Conservation (phyloP, 805 yeast species). For the Ascoidea asiatica region DNA sequence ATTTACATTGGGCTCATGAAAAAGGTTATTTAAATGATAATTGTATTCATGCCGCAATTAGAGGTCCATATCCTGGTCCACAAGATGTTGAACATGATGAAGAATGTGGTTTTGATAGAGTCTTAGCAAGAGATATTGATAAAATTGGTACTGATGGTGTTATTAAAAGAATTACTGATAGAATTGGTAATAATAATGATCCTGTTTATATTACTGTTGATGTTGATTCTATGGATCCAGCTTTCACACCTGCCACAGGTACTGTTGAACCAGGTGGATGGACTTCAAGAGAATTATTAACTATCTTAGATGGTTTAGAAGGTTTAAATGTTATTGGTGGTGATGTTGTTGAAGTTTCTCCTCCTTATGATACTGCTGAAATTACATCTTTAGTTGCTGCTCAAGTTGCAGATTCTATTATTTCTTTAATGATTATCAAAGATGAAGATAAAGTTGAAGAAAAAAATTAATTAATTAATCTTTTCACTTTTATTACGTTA, state of each 20-base stretch:
- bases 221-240: constrained; percentile 38
- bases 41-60: constrained; percentile 49
- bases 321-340: constrained; percentile 35
- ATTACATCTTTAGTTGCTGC: constrained; percentile 54
- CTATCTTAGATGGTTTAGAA: constrained; percentile 27
- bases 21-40: constrained; percentile 39
- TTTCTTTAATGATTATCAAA: constrained; percentile 25
- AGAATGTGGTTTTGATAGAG: constrained; percentile 34
- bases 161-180: constrained; percentile 20
- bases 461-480: too few relatives aligned
- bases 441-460: constrained; percentile 13
- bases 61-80: constrained; percentile 42
- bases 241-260: constrained; percentile 39
- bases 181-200: constrained; percentile 27
- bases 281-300: constrained; percentile 31
- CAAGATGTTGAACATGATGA: constrained; percentile 27
- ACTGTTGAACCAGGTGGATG: constrained; percentile 42
- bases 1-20: constrained; percentile 57
- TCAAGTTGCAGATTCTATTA: constrained; percentile 38
- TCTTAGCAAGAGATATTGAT: constrained; percentile 35
- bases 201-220: constrained; percentile 35
- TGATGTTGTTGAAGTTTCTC: constrained; percentile 42
- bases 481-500: too few relatives aligned
- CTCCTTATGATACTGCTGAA: constrained; percentile 49
- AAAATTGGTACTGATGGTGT: constrained; percentile 25